These are phyloP conservation scores for Stemphylium lycopersici DNA, from an alignment of 2,329 filamentous ascomycete species.

Conservation along the genomic window DNA sequence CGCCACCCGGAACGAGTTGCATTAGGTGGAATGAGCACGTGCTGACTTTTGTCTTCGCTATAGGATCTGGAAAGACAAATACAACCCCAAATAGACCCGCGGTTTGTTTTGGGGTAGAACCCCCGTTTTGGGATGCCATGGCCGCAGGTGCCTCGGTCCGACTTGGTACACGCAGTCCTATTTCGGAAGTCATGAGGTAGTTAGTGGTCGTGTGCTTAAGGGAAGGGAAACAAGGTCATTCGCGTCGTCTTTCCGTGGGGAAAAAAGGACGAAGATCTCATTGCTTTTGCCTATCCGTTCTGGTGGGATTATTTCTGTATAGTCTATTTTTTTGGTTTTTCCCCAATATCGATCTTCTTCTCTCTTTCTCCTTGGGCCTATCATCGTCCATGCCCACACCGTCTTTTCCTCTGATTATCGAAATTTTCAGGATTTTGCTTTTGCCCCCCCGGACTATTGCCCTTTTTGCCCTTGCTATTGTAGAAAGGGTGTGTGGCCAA, in stretches of 20 bases:
- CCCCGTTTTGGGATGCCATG: background rate
- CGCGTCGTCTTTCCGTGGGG: constrained; percentile 2
- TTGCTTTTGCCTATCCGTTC: background rate
- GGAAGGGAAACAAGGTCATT: background rate
- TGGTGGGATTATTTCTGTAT: background rate
- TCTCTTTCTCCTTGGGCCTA: background rate
- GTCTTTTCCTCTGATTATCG: no score
- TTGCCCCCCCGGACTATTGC: no score
- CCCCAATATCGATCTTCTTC: background rate
- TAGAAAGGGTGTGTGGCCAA: no score
- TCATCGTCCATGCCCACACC: background rate
- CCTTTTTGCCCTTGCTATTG: no score
- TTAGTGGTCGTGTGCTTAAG: background rate
- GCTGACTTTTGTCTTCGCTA: constrained; percentile 28
- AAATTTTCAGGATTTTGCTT: no score
- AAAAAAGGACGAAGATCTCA: background rate
- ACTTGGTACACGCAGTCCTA: background rate
- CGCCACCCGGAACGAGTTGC: background rate
- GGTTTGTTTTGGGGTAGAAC: background rate
- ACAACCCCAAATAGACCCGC: constrained; percentile 60
- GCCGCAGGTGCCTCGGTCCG: constrained; percentile 1
- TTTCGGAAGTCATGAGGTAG: constrained; percentile 9
- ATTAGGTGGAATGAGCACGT: constrained; percentile 16
- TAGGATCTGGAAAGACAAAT: constrained; percentile 99
- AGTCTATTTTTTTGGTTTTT: background rate